A percentile compares a stretch with the other conserved stretches of the same genome.
Conservation (phyloP, 805 yeast species). For the Kodamaea laetipori region DNA sequence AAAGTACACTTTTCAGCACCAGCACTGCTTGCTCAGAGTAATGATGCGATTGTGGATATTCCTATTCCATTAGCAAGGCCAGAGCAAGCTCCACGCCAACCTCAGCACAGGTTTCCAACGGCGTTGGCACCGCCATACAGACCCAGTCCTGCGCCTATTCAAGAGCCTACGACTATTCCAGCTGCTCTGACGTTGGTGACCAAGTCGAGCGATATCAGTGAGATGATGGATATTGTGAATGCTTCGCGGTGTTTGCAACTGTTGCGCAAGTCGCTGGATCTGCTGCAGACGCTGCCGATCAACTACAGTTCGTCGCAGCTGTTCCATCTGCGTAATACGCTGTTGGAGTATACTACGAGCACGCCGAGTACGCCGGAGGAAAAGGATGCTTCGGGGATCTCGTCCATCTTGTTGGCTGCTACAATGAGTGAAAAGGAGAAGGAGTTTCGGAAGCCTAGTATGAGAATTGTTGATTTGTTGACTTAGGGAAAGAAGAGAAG, state of each 20-base stretch:
- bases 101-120: not conserved
- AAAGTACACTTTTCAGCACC: not conserved
- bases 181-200: not conserved
- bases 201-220: conserved; percentile 13
- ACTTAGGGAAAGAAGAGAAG: conserved; percentile 9
- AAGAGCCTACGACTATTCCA: too few relatives aligned
- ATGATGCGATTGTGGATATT: conserved; percentile 2
- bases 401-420: conserved; percentile 37
- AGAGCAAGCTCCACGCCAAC: not conserved
- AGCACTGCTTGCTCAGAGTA: not conserved
- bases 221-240: conserved; percentile 34
- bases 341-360: conserved; percentile 3
- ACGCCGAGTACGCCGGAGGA: conserved; percentile 2
- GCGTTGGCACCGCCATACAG: conserved; percentile 5
- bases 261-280: conserved; percentile 19
- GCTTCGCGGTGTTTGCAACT: conserved; percentile 41
- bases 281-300: conserved; percentile 16
- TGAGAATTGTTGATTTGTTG: conserved; percentile 36
- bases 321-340: conserved; percentile 4
- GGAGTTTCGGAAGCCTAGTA: conserved; percentile 20
- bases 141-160: not conserved
- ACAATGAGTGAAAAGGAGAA: conserved; percentile 14
- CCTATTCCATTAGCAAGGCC: not conserved
- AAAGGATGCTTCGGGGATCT: conserved; percentile 23
- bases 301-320: conserved; percentile 1